These are phyloP conservation scores for Plasmodium knowlesi DNA, from an alignment of 169 alveolate species.

Conservation along the genomic window DNA sequence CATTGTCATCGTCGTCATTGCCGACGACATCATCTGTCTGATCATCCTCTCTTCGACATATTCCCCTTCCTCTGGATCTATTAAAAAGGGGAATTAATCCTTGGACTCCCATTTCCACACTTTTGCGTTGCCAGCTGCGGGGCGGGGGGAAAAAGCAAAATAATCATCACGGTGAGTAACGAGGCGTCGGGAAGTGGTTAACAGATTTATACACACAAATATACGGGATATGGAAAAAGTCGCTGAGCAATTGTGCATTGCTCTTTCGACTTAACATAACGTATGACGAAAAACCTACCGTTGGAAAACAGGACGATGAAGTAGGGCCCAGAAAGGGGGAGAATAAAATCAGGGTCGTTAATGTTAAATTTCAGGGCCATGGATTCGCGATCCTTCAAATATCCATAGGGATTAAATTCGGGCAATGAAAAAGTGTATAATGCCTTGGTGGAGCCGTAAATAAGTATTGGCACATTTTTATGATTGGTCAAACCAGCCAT, in stretches of 20 bases:
- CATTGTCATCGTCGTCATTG: too few species aligned
- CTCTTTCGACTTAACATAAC: too few species aligned
- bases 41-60: too few species aligned
- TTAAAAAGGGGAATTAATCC: constrained; percentile 37
- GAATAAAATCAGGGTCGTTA: constrained; percentile 62
- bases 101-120: constrained; percentile 71
- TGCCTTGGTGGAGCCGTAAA: constrained; percentile 67
- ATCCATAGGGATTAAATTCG: constrained; percentile 65
- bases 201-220: too few species aligned
- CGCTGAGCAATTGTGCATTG: too few species aligned
- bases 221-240: background rate
- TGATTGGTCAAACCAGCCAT: constrained; percentile 73
- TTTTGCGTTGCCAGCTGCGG: constrained; percentile 59
- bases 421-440: constrained; percentile 72
- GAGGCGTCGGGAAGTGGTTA: background rate
- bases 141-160: background rate
- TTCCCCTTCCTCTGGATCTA: background rate
- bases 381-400: constrained; percentile 60
- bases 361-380: constrained; percentile 38
- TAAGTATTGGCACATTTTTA: constrained; percentile 49
- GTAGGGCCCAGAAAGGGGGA: constrained; percentile 71
- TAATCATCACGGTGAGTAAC: background rate
- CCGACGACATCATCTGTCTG: too few species aligned
- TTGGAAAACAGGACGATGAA: constrained; percentile 60
- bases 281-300: constrained; percentile 6